Base-by-base conservation (phyloP, 73 alveolate species). In the Symbiodinium pilosum region DNA sequence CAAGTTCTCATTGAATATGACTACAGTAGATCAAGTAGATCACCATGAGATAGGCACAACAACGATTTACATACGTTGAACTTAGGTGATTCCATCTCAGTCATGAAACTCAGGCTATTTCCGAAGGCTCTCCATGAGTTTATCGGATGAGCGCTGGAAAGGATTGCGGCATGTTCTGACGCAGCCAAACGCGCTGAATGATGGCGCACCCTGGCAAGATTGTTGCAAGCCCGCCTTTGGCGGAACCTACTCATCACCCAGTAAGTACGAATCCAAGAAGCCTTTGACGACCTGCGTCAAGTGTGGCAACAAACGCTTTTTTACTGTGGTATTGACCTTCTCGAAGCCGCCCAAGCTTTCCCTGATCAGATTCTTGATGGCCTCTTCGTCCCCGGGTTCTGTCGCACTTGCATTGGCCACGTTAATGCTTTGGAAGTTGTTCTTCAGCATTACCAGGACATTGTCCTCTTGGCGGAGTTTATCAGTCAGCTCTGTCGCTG, bases 391-490 rank as follows among this genome's bases (percentile, higher is more conserved):
- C 5, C 43, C 4, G 11, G 41, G 41, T 30, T 14, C 86, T 6
- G 47, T 73, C 20, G 86, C 86, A 14, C 86, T 73, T n/a, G 86
- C 86, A 38, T n/a, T 34, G 43, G 86, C 86, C 24, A 73, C 86
- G 26, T 73, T 38, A 30, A 73, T 34, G 41, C 47, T 73, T 21
- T 73, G 41, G 86, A 73, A 73, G 86, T 73, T 73, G 86, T 24
- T 73, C 73, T 56, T 56, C 73, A 56, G n/a, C 73, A 56, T 56
- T 56, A 38, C 43, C 86, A 73, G 30, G 41, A 38, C 41, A 38
- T 73, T 38, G 11, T 73, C 86, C 86, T 34, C 86, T 44, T n/a
- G 86, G 41, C 73, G 73, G 86, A 73, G 47, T 26, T 73, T 30
- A 73, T 73, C 86, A 4, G 41, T 38, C 41, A 73, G 86, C 43